phyloP scores from a whole-genome alignment of 495 filamentous ascomycete genomes.

The Talaromyces liani region DNA sequence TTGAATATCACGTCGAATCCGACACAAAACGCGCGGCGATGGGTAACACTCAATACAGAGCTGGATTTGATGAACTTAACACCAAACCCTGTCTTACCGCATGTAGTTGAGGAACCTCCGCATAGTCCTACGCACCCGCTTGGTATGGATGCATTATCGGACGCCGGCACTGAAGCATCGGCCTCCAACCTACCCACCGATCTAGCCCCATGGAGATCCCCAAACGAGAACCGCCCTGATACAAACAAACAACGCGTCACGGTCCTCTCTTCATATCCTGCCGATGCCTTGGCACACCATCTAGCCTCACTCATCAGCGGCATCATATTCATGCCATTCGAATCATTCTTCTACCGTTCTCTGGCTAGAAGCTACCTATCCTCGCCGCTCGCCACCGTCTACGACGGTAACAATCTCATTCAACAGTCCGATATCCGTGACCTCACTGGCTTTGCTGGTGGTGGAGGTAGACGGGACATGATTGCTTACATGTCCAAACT shows the following conservation, averaged over 20 bases:
- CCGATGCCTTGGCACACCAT: conserved; percentile 37
- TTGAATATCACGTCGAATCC: neutral
- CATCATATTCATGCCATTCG: conserved; percentile 39
- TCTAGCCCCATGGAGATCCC: neutral
- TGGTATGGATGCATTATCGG: neutral
- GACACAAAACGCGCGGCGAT: neutral
- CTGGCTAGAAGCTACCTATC: conserved; percentile 35
- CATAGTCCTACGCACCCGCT: conserved; percentile 9
- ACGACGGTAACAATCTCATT: conserved; percentile 12
- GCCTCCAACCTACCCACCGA: neutral
- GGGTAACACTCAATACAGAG: neutral
- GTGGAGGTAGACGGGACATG: conserved; percentile 27
- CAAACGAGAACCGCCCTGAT: neutral
- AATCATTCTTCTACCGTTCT: conserved; percentile 40
- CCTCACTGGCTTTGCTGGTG: conserved; percentile 33
- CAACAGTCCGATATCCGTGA: conserved; percentile 25
- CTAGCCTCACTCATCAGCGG: conserved; percentile 34
- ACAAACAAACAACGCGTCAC: conserved; percentile 33
- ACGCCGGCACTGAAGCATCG: neutral
- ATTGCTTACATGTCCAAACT: conserved; percentile 37
- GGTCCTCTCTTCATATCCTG: conserved; percentile 40
- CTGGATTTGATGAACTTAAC: neutral
- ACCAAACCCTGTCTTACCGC: conserved; percentile 18
- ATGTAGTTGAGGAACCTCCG: conserved; percentile 28
- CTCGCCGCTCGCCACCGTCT: conserved; percentile 10